A percentile compares a stretch with the other conserved stretches of the same genome.
Evolutionary conservation across 1,284 basidiomycete genomes (phyloP).

Genomic region (Moniliella sp.): DNA sequence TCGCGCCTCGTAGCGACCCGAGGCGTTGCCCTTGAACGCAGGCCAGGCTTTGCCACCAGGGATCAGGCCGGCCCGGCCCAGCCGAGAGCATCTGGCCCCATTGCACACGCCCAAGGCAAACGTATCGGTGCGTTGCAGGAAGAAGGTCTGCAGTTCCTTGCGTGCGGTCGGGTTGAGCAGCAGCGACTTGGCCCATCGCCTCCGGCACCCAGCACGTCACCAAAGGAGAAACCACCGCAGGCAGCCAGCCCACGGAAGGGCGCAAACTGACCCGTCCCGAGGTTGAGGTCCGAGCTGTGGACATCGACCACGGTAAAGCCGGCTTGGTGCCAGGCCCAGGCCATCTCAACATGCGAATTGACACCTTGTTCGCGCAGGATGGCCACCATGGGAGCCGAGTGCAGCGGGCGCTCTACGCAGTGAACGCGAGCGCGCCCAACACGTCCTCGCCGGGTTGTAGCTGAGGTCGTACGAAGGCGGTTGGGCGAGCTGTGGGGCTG

Average conservation of each 20-base stretch:
- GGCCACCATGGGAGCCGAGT: slow-evolving; percentile 59
- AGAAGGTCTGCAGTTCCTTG: slow-evolving; percentile 58
- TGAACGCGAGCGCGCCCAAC: slow-evolving; percentile 6
- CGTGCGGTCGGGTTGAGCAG: slow-evolving; percentile 56
- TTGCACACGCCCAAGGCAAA: slow-evolving; percentile 92
- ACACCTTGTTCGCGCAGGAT: slow-evolving; percentile 94
- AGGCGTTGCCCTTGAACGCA: slow-evolving; percentile 65
- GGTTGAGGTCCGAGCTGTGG: slow-evolving; percentile 90
- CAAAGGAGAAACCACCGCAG: slow-evolving; percentile 94
- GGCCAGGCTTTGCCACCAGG: slow-evolving; percentile 74
- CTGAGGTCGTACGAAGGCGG: slow-evolving; percentile 35
- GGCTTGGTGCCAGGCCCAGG: slow-evolving; percentile 76
- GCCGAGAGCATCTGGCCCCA: slow-evolving; percentile 72
- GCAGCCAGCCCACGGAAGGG: slow-evolving; percentile 72
- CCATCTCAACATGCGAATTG: slow-evolving; percentile 96
- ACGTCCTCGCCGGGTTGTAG: slow-evolving; percentile 19
- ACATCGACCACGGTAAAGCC: slow-evolving; percentile 88
- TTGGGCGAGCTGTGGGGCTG: slow-evolving; percentile 13
- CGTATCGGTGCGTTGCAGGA: slow-evolving; percentile 48
- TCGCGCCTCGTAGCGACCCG: slow-evolving; percentile 74
- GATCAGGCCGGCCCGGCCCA: slow-evolving; percentile 48
- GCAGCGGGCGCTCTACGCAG: slow-evolving; percentile 9
- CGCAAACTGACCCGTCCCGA: slow-evolving; percentile 45
- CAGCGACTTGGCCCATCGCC: slow-evolving; percentile 87
- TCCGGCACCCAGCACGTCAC: slow-evolving; percentile 93